Evolutionary conservation across 108 stramenopile genomes (phyloP).

Genomic region (Cyclotella cryptica): DNA sequence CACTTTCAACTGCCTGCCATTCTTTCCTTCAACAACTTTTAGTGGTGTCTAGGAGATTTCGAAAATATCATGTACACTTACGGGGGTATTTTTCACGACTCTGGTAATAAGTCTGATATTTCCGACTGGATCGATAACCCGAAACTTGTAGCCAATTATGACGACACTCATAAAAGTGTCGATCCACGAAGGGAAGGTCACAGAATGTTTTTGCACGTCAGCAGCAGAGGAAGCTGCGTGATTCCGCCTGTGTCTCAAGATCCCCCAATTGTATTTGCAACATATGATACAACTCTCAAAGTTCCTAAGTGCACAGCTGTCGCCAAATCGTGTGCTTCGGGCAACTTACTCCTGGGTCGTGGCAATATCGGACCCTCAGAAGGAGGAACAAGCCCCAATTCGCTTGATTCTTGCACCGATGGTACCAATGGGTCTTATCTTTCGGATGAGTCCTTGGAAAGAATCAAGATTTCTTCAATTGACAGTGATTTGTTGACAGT

Average conservation of each 20-base stretch:
- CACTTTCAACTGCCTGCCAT: too few species aligned
- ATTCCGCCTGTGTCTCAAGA: not conserved
- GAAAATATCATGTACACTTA: slow-evolving; percentile 17
- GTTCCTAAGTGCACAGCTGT: not conserved
- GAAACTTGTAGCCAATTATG: slow-evolving; percentile 11
- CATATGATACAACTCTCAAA: not conserved
- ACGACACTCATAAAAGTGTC: not conserved
- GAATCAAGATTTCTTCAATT: not conserved
- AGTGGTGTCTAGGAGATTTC: slow-evolving; percentile 7
- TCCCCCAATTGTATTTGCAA: not conserved
- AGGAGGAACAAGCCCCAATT: slow-evolving; percentile 3
- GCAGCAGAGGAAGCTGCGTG: not conserved
- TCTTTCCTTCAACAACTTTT: too few species aligned
- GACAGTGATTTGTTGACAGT: not conserved
- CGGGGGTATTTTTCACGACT: slow-evolving; percentile 12
- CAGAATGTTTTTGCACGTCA: slow-evolving; percentile 26
- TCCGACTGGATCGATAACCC: slow-evolving; percentile 21
- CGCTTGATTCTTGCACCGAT: slow-evolving; percentile 8
- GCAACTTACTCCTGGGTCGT: not conserved
- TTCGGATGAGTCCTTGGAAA: slow-evolving; percentile 9
- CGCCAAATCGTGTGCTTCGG: not conserved
- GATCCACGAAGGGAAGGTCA: slow-evolving; percentile 12
- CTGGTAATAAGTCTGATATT: slow-evolving; percentile 10
- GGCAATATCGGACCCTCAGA: not conserved
- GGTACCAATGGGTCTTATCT: slow-evolving; percentile 3